A percentile compares a stretch with the other conserved stretches of the same genome.
Evolutionary conservation across 2,329 filamentous ascomycete species (phyloP).

Genomic region (Aspergillus hortae): DNA sequence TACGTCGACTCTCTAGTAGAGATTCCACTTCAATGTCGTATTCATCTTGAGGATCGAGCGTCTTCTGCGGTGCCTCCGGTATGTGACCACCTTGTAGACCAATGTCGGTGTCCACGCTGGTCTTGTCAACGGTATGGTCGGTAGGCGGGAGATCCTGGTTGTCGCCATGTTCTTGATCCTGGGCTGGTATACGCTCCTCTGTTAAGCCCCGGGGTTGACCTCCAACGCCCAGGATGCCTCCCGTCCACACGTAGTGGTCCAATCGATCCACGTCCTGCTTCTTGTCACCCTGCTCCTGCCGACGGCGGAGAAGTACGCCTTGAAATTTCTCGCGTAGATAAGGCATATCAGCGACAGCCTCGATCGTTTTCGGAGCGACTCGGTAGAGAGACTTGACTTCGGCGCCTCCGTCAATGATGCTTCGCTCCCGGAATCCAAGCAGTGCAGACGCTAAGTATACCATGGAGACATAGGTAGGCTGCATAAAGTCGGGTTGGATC

Average conservation of each 20-base stretch:
- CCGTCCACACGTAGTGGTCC: constrained; percentile 31
- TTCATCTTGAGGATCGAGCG: constrained; percentile 20
- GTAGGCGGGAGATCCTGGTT: neutral
- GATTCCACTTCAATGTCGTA: constrained; percentile 26
- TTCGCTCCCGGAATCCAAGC: constrained; percentile 33
- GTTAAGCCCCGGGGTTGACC: constrained; percentile 12
- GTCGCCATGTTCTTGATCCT: neutral
- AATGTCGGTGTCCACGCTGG: neutral
- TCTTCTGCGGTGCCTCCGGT: constrained; percentile 4
- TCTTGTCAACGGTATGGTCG: neutral
- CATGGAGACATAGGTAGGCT: constrained; percentile 44
- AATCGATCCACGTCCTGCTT: constrained; percentile 6
- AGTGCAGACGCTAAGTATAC: constrained; percentile 42
- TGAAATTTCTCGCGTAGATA: constrained; percentile 40
- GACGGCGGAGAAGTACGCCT: constrained; percentile 36
- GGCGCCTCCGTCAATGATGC: constrained; percentile 29
- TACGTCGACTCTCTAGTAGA: constrained; percentile 13
- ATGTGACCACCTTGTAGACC: constrained; percentile 2
- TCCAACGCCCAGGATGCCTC: constrained; percentile 29
- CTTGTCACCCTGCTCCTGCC: constrained; percentile 22
- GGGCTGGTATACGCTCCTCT: neutral
- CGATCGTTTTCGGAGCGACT: constrained; percentile 35
- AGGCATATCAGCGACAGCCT: constrained; percentile 36
- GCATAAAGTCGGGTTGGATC: constrained; percentile 38
- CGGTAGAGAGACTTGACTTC: constrained; percentile 27